Base-by-base conservation (phyloP, 2,329 filamentous ascomycete species). In the Stagonosporopsis vannaccii region DNA sequence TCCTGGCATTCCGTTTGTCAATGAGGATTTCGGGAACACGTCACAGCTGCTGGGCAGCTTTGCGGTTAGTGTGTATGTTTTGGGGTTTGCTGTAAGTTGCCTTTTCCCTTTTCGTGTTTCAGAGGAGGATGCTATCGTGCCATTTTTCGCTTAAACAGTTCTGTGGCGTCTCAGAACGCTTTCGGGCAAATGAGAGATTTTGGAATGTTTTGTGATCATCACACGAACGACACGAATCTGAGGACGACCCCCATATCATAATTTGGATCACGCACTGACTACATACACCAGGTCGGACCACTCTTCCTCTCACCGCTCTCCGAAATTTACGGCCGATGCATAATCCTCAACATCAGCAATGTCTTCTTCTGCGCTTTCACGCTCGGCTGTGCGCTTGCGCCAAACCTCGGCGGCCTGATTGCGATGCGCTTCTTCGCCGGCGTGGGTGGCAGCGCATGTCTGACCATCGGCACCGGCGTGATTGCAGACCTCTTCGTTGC, bases 301-400 rank as follows among this genome's bases (percentile, higher is more conserved):
- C 63, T 75, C 11, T 66, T 75, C 33, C 50, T 76, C 12, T 68
- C 65, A n/a, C 72, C 73, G 1, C 64, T 76, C 1, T 70, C 66
- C 20, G 73, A 76, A 37, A 71, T 75, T 12, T 75, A 73, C 49
- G 73, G 73, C 8, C 68, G 73, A 17, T 63, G 63, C 26, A 62
- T 74, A 13, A 57, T 75, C 7, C 60, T 75, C 26, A 69, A 75
- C 51, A 33, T 57, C 28, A 61, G 68, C 23, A 85, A 82, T 59
- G 45, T 83, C 4, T 79, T 80, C 77, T 84, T 84, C 65, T 72
- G 84, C 5, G 61, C 76, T 19, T 83, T 82, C 75, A 81, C 82
- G 43, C 62, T 83, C 2, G 73, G 77, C 2, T 82, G 73, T 39
- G 75, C 74, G 3, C 62, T 77, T 4, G 67, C 73, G 0, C 72